Percentiles rank a stretch among this genome's conserved stretches.
Conservation (phyloP, 805 yeast species). For the Yamadazyma insecticola region DNA sequence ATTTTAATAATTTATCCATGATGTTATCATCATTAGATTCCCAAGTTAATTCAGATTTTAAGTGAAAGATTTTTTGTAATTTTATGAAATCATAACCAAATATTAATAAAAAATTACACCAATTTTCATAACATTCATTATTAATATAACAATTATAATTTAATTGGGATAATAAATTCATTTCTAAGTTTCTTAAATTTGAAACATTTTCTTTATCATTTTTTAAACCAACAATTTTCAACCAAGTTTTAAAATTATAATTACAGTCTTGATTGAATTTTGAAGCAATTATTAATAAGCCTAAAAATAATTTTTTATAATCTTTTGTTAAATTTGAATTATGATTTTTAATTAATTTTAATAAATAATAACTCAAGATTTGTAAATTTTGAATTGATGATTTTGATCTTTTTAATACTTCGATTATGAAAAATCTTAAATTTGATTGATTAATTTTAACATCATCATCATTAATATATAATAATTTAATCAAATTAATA, state of each 20-base stretch:
- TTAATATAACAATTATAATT: conserved; percentile 57
- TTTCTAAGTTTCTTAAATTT: conserved; percentile 52
- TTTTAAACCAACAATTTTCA: conserved; percentile 59
- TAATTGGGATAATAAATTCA: conserved; percentile 46
- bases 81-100: conserved; percentile 41
- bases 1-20: conserved; percentile 20
- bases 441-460: conserved; percentile 13
- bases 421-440: conserved; percentile 44
- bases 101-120: conserved; percentile 40
- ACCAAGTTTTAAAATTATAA: conserved; percentile 68
- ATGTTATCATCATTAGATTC: conserved; percentile 16
- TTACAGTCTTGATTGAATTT: conserved; percentile 73
- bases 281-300: conserved; percentile 64
- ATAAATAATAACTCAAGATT: conserved; percentile 62
- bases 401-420: conserved; percentile 24
- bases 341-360: conserved; percentile 34
- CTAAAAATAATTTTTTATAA: conserved; percentile 64
- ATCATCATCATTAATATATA: conserved; percentile 17
- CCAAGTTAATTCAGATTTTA: conserved; percentile 21
- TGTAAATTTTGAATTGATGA: conserved; percentile 61
- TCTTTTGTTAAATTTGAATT: conserved; percentile 11
- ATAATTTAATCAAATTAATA: conserved; percentile 30
- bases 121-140: conserved; percentile 41
- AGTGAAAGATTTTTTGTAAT: conserved; percentile 23
- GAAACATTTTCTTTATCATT: conserved; percentile 23